A percentile compares a stretch with the other conserved stretches of the same genome.
phyloP scores from a whole-genome alignment of 352 stramenopile genomes.

The Pythium coloratum region DNA sequence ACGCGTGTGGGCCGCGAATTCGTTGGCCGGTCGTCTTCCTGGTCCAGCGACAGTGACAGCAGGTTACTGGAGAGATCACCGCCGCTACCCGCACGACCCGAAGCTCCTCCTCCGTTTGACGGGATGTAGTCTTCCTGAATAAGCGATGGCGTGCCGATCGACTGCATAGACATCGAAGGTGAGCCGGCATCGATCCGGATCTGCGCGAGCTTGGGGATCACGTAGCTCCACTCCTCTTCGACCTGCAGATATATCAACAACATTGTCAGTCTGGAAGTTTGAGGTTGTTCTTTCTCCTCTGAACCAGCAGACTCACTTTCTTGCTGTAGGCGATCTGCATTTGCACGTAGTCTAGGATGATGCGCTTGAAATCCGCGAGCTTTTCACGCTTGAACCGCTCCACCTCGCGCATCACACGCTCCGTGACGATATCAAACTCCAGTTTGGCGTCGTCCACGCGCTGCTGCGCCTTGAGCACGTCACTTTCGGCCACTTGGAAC shows the following conservation, averaged over 20 bases:
- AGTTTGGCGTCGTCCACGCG: slow-evolving; percentile 88
- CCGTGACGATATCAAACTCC: slow-evolving; percentile 93
- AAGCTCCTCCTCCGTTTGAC: slow-evolving; percentile 23
- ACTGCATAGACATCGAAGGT: slow-evolving; percentile 38
- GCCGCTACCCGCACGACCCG: slow-evolving; percentile 15
- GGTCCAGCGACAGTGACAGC: slow-evolving; percentile 52
- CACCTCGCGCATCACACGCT: slow-evolving; percentile 95
- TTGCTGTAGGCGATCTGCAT: slow-evolving; percentile 98
- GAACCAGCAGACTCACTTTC: slow-evolving; percentile 41
- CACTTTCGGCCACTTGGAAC: slow-evolving; percentile 82
- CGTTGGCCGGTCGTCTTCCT: slow-evolving; percentile 21
- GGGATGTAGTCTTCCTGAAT: slow-evolving; percentile 83
- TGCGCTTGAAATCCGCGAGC: slow-evolving; percentile 93
- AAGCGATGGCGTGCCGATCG: slow-evolving; percentile 33
- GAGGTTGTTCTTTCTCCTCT: too few species aligned
- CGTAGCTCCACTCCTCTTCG: slow-evolving; percentile 76
- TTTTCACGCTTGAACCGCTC: slow-evolving; percentile 97
- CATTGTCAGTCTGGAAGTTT: too few species aligned
- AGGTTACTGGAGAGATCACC: slow-evolving; percentile 47
- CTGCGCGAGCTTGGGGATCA: slow-evolving; percentile 69
- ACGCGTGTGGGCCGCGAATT: slow-evolving; percentile 21
- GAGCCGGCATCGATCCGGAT: slow-evolving; percentile 68
- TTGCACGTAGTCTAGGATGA: slow-evolving; percentile 96
- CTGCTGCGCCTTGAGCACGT: slow-evolving; percentile 81
- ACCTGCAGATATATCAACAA: slow-evolving; percentile 28